Base-by-base conservation (phyloP, 2,329 filamentous ascomycete species). In the Phaeosphaeria sp. region DNA sequence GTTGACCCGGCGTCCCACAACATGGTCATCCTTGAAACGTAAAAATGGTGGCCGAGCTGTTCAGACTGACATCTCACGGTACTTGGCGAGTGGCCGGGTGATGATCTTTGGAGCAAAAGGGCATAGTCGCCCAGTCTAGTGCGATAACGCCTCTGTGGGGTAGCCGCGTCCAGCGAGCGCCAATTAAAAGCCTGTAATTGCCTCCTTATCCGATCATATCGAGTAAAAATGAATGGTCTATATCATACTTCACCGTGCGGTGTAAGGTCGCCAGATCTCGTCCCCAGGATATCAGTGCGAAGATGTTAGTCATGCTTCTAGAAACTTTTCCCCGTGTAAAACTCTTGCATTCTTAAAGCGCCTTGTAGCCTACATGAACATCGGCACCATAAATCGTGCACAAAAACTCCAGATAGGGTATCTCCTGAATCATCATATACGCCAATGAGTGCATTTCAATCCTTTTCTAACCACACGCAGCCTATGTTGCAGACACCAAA, bases 181-280 rank as follows among this genome's bases (percentile, higher is more conserved):
- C 65, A 65, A 56, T 69, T 49, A 70, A 52, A 41, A 44, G 25
- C 39, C 47, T 39, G 48, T 55, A 10, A 55, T 49, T 46, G 55
- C 52, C n/a, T 48, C 39, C 62, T 72, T 69, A 71, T 68, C 70
- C 69, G 62, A 71, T 72, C 49, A 13, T 42, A 71, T 72, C 65
- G 67, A 70, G 67, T 72, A 72, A 72, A 47, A 54, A 39, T 57
- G 41, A 47, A 55, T 51, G 44, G 33, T 51, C 51, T 63, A 64
- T 64, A 64, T 64, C 59, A 59, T 42, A 53, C 43, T n/a, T 44
- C 50, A 20, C n/a, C n/a, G n/a, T 43, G 9, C n/a, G 6, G 41
- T n/a, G 6, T 22, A 18, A 22, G 17, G 41, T 11, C 13, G 6
- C 30, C 30, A 36, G 30, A 11, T 13, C 13, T 11, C 30, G 30